These are phyloP conservation scores for Volvariella surrecta DNA, from an alignment of 1,284 basidiomycete species.

Conservation along the genomic window DNA sequence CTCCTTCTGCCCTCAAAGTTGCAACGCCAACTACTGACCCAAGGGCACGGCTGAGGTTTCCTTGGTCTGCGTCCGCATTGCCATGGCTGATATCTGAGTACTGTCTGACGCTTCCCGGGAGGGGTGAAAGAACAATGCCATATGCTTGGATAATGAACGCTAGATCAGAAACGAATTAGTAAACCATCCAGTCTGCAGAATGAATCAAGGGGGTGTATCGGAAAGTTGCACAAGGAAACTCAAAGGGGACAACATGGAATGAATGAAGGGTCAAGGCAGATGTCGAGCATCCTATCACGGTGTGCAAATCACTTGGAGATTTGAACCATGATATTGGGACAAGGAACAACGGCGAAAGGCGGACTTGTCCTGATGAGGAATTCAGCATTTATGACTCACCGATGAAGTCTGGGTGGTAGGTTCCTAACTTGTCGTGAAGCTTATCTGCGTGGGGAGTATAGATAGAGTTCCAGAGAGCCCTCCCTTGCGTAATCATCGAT, in stretches of 20 bases:
- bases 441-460: slow-evolving; percentile 88
- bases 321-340: neutral
- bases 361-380: slow-evolving; percentile 18
- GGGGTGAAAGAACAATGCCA: slow-evolving; percentile 77
- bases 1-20: slow-evolving; percentile 83
- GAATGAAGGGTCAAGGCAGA: neutral
- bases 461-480: slow-evolving; percentile 81
- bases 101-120: slow-evolving; percentile 42
- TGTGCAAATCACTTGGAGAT: no score
- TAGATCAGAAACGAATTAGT: no score
- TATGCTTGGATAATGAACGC: slow-evolving; percentile 94
- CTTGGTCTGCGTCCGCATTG: slow-evolving; percentile 47
- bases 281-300: no score
- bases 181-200: no score
- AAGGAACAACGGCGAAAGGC: neutral
- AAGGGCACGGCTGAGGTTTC: slow-evolving; percentile 80
- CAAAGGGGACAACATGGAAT: no score
- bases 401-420: slow-evolving; percentile 82
- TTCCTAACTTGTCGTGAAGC: slow-evolving; percentile 81
- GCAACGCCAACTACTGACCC: slow-evolving; percentile 88
- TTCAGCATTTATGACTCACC: slow-evolving; percentile 39
- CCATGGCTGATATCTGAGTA: slow-evolving; percentile 28
- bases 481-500: slow-evolving; percentile 58
- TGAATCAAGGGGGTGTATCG: no score
- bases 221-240: no score